Conservation (phyloP, 1,284 basidiomycete species). For the Cryptococcus jaspeensis region DNA sequence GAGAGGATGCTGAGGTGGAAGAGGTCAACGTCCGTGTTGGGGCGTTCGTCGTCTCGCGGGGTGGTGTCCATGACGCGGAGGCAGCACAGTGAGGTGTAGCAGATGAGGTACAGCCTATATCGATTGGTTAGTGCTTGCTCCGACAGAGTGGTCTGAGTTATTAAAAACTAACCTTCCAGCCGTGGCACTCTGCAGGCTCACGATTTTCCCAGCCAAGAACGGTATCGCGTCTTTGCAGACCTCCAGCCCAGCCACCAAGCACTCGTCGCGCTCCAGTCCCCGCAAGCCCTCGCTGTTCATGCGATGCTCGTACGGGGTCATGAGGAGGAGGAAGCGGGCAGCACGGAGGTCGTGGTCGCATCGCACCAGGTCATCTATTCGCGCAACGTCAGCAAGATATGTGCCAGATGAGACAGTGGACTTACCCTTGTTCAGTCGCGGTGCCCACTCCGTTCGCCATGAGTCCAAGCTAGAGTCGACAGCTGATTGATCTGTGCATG, state of each 20-base stretch:
- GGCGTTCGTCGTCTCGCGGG: conserved; percentile 7
- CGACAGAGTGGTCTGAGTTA: background rate
- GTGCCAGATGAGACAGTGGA: background rate
- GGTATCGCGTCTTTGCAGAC: conserved; percentile 18
- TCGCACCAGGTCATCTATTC: conserved; percentile 13
- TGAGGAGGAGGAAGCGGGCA: conserved; percentile 16
- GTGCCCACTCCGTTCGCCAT: background rate
- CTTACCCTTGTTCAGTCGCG: background rate
- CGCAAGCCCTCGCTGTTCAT: conserved; percentile 9
- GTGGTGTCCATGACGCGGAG: conserved; percentile 18
- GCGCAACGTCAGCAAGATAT: background rate
- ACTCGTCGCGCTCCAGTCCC: conserved; percentile 10
- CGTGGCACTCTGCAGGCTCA: conserved; percentile 10
- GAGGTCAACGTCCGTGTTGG: conserved; percentile 14
- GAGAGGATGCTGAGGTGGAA: conserved; percentile 18
- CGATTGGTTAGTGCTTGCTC: background rate
- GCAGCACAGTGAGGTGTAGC: conserved; percentile 15
- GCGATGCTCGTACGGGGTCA: conserved; percentile 18
- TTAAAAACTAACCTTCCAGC: conserved; percentile 9
- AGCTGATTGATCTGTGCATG: too few species aligned
- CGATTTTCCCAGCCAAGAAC: conserved; percentile 1
- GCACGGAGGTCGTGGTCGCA: conserved; percentile 14
- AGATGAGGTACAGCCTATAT: conserved; percentile 16
- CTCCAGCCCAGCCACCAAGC: conserved; percentile 11
- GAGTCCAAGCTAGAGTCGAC: background rate